Evolutionary conservation across 495 filamentous ascomycete genomes (phyloP), one percentile per base, ranked within the genome.

Genomic region (Podospora pseudocomata): DNA sequence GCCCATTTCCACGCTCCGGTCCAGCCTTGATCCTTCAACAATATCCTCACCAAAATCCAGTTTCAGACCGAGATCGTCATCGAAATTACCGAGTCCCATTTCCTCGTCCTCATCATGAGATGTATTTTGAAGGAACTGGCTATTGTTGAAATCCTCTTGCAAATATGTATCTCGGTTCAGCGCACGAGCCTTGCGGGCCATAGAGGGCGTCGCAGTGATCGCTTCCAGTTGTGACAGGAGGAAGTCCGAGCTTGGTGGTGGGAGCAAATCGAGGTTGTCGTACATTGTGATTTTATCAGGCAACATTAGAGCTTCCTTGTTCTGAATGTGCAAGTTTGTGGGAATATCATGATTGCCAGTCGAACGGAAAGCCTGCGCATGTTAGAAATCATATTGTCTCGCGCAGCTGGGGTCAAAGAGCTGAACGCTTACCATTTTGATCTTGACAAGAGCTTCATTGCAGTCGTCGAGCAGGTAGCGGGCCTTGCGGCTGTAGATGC

Each of bases 401-500:
- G 28, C 26, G 9, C 23, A 27, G 5, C 9, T 15, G 3, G 4
- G 16, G 3, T 2, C 9, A 49, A 11, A 49, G 39, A 60, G 63
- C 4, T 28, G 13, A 20, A 30, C 19, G 49, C 28, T 56, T 84
- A 97, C 94, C 94, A 97, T 95, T 76, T 97, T 97, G 73, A 99
- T 96, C 80, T 97, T 97, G 84, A 95, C 88, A 66, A 98, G 81
- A 28, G 95, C 94, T 80, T 99, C 95, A 74, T 94, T 96, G 82
- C 95, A 99, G 76, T 99, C 95, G 76, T 98, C 95, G 54, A 97
- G 81, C 16, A 99, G 83, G 77, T 99, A 99, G 69, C 93, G 90
- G 74, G 95, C 93, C 80, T 99, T 99, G 68, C 96, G 86, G 76
- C 93, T 96, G 79, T 99, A 98, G 65, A 99, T 99, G 71, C 95